Base-by-base conservation (phyloP, 768 basidiomycete species). In the Boletus coccyginus region DNA sequence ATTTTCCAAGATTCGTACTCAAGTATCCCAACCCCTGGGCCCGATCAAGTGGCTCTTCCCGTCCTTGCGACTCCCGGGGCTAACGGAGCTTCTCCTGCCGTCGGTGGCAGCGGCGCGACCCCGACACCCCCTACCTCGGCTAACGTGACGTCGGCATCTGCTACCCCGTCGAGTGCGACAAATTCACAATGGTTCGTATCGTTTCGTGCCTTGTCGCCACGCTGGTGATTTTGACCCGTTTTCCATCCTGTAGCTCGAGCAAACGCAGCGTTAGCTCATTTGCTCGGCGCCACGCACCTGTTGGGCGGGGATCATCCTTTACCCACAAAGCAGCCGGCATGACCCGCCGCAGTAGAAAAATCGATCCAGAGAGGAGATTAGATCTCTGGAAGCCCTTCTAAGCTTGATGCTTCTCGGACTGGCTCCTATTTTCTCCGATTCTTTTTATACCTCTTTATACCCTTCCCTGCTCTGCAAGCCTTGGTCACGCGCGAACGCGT, bases 1-100 rank as follows among this genome's bases (percentile, higher is more conserved):
- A 89, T 90, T 57, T 90, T 91, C 67, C 71, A 75, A 49, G 78
- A 83, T 65, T 85, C 78, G 2, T 85, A 86, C 61, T 53, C 51
- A 46, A 73, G 47, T 33, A 66, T 82, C 1, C 81, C 81, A 0
- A 64, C 68, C 10, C 81, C 81, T 19, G 75, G 77, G 0, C 79
- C 81, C 3, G 55, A 67, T 41, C 69, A 70, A 49, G 70, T 60
- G 1, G 59, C 4, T 0, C 58, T 71, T 39, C 70, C 69, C 11
- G 56, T 66, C n/a, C 48, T 50, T 14, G 59, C 56, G 33, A 31
- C 4, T 13, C 0, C 31, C 7, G 59, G 27, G 27, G 27, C 27
- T 27, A 27, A 27, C 27, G 27, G 35, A 7, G 5, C 35, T 5
- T 0, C 46, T 0, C 1, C 32, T 14, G 2, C 31, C n/a, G 19